Conservation (phyloP, 805 yeast genomes). For the Blastobotrys chiropterorum region DNA sequence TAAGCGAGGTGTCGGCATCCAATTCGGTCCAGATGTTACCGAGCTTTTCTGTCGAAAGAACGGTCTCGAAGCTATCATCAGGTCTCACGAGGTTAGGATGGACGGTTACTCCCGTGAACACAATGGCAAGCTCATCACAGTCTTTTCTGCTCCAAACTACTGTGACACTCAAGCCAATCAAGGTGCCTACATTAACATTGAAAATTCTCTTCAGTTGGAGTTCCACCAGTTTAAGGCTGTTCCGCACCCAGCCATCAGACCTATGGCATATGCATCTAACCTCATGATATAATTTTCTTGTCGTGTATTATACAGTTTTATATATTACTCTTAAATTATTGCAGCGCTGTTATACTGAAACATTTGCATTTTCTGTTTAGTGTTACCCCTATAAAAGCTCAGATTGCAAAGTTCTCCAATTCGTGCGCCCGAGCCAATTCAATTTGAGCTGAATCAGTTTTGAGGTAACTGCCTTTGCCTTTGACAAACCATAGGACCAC, state of each 20-base stretch:
- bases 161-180: slow-evolving; percentile 88
- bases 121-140: slow-evolving; percentile 77
- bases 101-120: slow-evolving; percentile 87
- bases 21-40: slow-evolving; percentile 95
- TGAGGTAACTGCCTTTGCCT: slow-evolving; percentile 18
- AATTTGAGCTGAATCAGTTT: slow-evolving; percentile 7
- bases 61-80: slow-evolving; percentile 67
- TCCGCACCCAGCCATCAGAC: slow-evolving; percentile 83
- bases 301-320: background rate
- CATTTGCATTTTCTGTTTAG: background rate
- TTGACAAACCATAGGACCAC: slow-evolving; percentile 13
- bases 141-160: slow-evolving; percentile 97
- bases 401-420: background rate
- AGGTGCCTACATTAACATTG: slow-evolving; percentile 82
- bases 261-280: slow-evolving; percentile 77
- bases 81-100: slow-evolving; percentile 95
- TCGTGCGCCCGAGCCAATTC: background rate
- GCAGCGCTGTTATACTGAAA: background rate
- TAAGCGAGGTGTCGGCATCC: slow-evolving; percentile 91
- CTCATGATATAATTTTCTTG: slow-evolving; percentile 24
- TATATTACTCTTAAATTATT: background rate
- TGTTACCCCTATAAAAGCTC: background rate
- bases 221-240: slow-evolving; percentile 70
- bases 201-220: slow-evolving; percentile 40
- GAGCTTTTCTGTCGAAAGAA: slow-evolving; percentile 67